These are phyloP conservation scores for Pyrus bretschneideri DNA, from an alignment of 306 rosid genomes.

Conservation along the genomic window DNA sequence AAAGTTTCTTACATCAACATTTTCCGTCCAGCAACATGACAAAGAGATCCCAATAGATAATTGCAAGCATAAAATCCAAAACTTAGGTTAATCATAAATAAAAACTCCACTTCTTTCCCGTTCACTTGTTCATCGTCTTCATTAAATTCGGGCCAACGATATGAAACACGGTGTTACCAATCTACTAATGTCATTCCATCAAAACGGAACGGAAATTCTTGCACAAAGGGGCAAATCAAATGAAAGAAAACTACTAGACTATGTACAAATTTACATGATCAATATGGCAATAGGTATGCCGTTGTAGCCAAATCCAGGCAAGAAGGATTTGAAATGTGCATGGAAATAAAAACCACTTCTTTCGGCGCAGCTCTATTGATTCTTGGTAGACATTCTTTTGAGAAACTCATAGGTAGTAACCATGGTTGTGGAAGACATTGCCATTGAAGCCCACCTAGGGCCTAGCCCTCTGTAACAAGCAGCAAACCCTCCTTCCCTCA, in stretches of 20 bases:
- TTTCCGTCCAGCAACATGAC: conserved; percentile 6
- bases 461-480: conserved; percentile 97
- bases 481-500: conserved; percentile 71
- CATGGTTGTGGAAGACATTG: conserved; percentile 95
- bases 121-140: background rate
- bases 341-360: background rate
- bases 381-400: conserved; percentile 77
- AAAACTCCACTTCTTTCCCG: background rate
- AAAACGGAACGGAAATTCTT: background rate
- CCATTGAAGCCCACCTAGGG: conserved; percentile 95
- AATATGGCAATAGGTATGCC: conserved; percentile 7
- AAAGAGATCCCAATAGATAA: background rate
- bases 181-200: background rate
- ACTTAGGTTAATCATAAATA: background rate
- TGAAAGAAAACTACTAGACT: background rate
- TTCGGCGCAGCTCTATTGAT: conserved; percentile 27
- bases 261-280: conserved; percentile 16
- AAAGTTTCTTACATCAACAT: conserved; percentile 4
- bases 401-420: conserved; percentile 90
- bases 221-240: background rate
- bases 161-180: background rate
- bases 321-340: background rate
- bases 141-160: too few relatives aligned
- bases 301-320: conserved; percentile 9
- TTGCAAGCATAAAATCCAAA: background rate